Percentiles rank a stretch among this genome's conserved stretches.
These are phyloP conservation scores for Chenopodium quinoa DNA, from an alignment of 148 eudicot species.

Conservation along the genomic window DNA sequence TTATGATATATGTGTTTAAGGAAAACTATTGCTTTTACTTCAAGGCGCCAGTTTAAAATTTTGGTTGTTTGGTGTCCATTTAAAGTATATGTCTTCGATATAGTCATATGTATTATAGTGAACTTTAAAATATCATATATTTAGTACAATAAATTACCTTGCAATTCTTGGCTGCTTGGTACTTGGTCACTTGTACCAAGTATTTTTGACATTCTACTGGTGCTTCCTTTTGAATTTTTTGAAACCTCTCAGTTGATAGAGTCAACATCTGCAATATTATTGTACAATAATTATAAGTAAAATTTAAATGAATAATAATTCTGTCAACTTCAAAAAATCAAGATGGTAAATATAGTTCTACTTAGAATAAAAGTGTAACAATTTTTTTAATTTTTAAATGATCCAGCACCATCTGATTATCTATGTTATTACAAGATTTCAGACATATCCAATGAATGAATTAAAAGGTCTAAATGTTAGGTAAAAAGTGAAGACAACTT, in stretches of 20 bases:
- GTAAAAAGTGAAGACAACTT: neutral
- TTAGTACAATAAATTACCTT: constrained; percentile 43
- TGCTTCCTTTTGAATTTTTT: constrained; percentile 81
- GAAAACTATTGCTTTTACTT: too few relatives aligned
- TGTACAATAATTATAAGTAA: neutral
- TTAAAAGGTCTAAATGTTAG: constrained; percentile 7
- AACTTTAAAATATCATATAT: too few relatives aligned
- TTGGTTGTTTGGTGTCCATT: neutral
- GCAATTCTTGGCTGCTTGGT: constrained; percentile 81
- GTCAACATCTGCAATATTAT: constrained; percentile 71
- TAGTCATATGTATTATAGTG: too few relatives aligned
- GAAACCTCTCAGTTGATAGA: constrained; percentile 77
- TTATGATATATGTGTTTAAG: too few relatives aligned
- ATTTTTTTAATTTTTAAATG: neutral
- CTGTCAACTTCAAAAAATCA: too few relatives aligned
- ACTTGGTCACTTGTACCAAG: constrained; percentile 84
- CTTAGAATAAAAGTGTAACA: too few relatives aligned
- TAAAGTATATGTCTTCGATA: too few relatives aligned
- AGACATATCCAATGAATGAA: neutral
- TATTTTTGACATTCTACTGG: constrained; percentile 65
- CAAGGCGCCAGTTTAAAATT: neutral
- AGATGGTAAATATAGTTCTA: too few relatives aligned
- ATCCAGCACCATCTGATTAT: neutral
- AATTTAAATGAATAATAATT: too few relatives aligned
- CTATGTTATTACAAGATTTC: neutral